phyloP scores from a whole-genome alignment of 1,139 yeast species.

The Candida tropicalis region DNA sequence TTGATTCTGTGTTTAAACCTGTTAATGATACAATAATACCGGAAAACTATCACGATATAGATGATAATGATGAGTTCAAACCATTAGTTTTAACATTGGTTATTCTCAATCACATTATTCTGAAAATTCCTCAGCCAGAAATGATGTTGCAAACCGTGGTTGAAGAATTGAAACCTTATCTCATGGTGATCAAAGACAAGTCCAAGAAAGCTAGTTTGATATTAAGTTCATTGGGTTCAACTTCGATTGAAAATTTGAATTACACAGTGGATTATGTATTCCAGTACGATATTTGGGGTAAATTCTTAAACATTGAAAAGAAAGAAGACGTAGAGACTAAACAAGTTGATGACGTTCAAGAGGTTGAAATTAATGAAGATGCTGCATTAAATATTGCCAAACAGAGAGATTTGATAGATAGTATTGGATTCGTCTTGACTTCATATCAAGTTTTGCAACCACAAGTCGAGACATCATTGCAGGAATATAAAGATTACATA shows the following conservation, averaged over 20 bases:
- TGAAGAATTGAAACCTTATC: constrained; percentile 60
- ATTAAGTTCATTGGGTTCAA: constrained; percentile 56
- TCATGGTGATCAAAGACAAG: constrained; percentile 53
- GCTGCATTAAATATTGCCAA: constrained; percentile 49
- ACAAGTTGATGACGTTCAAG: constrained; percentile 21
- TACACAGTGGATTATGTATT: constrained; percentile 42
- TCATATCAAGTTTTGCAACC: constrained; percentile 31
- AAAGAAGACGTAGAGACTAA: constrained; percentile 10
- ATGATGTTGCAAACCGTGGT: constrained; percentile 42
- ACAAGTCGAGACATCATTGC: constrained; percentile 18
- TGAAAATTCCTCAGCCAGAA: constrained; percentile 31
- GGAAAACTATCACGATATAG: constrained; percentile 29
- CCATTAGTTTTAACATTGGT: constrained; percentile 50
- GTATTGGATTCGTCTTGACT: constrained; percentile 54
- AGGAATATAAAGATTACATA: constrained; percentile 60
- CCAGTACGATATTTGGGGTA: constrained; percentile 40
- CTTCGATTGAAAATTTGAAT: constrained; percentile 44
- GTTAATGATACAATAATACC: constrained; percentile 30
- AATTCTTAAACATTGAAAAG: constrained; percentile 28
- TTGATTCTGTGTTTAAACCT: constrained; percentile 34
- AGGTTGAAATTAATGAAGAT: constrained; percentile 28
- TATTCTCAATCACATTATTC: constrained; percentile 47
- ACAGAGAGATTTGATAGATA: constrained; percentile 62
- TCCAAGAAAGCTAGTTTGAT: constrained; percentile 62
- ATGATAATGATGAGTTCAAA: constrained; percentile 42